Conservation (phyloP, 2,329 filamentous ascomycete genomes). For the Sporothrix pallida region DNA sequence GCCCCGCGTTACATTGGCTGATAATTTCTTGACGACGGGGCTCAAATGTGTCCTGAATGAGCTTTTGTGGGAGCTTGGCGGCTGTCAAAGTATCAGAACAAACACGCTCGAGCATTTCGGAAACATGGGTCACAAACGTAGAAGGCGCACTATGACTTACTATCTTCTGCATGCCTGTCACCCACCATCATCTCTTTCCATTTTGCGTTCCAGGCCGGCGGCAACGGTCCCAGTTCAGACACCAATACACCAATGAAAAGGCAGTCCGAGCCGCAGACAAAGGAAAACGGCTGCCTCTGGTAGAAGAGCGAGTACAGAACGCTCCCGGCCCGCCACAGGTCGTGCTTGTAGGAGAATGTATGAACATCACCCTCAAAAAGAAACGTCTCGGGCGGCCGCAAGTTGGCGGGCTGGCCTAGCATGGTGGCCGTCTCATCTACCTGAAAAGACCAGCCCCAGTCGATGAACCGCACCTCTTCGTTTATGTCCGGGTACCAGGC, state of each 20-base stretch:
- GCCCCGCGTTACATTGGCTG: background rate
- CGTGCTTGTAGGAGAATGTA: slow-evolving; percentile 9
- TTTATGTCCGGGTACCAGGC: background rate
- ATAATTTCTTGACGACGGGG: slow-evolving; percentile 4
- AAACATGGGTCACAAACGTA: no score
- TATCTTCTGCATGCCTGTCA: slow-evolving; percentile 3
- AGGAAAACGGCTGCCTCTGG: slow-evolving; percentile 2
- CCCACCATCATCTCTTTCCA: slow-evolving; percentile 11
- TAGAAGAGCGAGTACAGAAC: slow-evolving; percentile 13
- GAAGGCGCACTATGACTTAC: no score
- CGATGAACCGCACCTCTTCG: slow-evolving; percentile 16
- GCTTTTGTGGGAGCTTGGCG: background rate
- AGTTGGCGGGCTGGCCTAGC: background rate
- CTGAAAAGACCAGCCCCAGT: slow-evolving; percentile 16
- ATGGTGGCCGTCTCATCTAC: background rate
- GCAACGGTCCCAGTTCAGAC: slow-evolving; percentile 11
- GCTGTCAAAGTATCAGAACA: background rate
- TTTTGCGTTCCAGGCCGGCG: slow-evolving; percentile 1
- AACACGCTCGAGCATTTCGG: no score
- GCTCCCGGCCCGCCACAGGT: background rate
- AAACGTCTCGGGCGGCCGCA: background rate
- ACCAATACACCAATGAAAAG: slow-evolving; percentile 23
- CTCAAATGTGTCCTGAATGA: slow-evolving; percentile 26
- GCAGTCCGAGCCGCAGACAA: background rate
- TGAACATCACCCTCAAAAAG: background rate